Conservation (phyloP, 1,284 basidiomycete species). For the Hymenochaete sp. region DNA sequence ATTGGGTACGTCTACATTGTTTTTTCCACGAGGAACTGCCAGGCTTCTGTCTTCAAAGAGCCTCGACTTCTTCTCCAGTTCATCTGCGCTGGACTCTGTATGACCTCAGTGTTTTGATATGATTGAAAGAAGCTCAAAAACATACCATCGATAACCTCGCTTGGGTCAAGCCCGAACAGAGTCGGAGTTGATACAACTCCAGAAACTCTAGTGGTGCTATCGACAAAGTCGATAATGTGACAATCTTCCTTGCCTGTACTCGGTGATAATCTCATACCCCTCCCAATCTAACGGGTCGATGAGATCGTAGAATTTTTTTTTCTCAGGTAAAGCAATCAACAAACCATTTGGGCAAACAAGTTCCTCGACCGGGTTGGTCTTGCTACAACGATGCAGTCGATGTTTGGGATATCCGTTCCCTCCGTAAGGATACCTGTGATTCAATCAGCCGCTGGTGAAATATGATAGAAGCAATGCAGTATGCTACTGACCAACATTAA, state of each 20-base stretch:
- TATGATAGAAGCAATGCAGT: neutral
- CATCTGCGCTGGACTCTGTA: conserved; percentile 11
- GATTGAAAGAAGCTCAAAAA: no score
- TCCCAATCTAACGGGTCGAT: conserved; percentile 58
- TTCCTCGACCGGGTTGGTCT: conserved; percentile 85
- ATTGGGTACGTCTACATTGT: conserved; percentile 35
- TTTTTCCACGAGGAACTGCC: conserved; percentile 18
- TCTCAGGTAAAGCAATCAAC: conserved; percentile 4
- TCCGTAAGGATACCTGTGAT: conserved; percentile 78
- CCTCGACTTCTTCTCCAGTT: conserved; percentile 11
- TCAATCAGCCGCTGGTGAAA: conserved; percentile 3
- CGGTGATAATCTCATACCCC: conserved; percentile 84
- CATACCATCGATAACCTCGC: conserved; percentile 55
- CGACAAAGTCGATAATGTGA: conserved; percentile 87
- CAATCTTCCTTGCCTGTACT: conserved; percentile 80
- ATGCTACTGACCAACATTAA: conserved; percentile 73
- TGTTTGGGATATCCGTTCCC: conserved; percentile 85
- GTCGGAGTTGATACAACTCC: conserved; percentile 80
- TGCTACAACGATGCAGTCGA: conserved; percentile 86
- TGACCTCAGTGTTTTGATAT: conserved; percentile 36
- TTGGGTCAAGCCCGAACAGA: conserved; percentile 80
- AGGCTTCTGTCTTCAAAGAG: conserved; percentile 19
- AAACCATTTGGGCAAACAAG: conserved; percentile 88
- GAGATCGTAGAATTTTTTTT: neutral
- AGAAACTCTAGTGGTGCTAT: conserved; percentile 58